Evolutionary conservation across 108 stramenopile genomes (phyloP).

Genomic region (Tribonema minus): DNA sequence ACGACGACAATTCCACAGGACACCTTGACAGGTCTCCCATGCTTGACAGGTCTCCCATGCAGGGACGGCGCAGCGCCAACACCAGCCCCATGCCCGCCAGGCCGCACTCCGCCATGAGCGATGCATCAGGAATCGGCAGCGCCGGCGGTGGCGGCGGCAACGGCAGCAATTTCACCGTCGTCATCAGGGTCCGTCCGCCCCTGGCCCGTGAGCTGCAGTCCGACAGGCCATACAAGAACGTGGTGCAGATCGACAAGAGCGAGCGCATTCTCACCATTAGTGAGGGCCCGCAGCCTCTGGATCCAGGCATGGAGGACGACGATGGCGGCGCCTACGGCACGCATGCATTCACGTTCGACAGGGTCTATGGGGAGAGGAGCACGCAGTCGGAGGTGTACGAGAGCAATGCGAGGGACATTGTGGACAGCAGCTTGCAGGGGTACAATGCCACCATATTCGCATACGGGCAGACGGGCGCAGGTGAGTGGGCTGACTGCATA

Average conservation of each 20-base stretch:
- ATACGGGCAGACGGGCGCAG: constrained; percentile 80
- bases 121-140: too few species aligned
- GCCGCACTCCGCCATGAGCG: too few species aligned
- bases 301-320: neutral
- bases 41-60: too few species aligned
- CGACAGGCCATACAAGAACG: constrained; percentile 45
- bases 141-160: neutral
- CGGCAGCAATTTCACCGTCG: constrained; percentile 38
- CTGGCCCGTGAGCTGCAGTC: constrained; percentile 49
- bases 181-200: constrained; percentile 53
- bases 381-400: constrained; percentile 61
- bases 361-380: constrained; percentile 48
- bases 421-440: constrained; percentile 68
- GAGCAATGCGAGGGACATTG: constrained; percentile 55
- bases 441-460: constrained; percentile 96
- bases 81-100: too few species aligned
- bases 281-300: constrained; percentile 25
- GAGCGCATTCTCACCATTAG: constrained; percentile 49
- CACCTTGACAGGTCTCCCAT: too few species aligned
- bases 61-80: too few species aligned
- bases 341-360: constrained; percentile 60
- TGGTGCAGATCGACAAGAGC: constrained; percentile 37
- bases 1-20: too few species aligned
- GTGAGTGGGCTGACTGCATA: too few species aligned
- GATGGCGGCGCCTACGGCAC: constrained; percentile 42